phyloP scores from a whole-genome alignment of 169 alveolate genomes.

The Cyclospora cayetanensis region DNA sequence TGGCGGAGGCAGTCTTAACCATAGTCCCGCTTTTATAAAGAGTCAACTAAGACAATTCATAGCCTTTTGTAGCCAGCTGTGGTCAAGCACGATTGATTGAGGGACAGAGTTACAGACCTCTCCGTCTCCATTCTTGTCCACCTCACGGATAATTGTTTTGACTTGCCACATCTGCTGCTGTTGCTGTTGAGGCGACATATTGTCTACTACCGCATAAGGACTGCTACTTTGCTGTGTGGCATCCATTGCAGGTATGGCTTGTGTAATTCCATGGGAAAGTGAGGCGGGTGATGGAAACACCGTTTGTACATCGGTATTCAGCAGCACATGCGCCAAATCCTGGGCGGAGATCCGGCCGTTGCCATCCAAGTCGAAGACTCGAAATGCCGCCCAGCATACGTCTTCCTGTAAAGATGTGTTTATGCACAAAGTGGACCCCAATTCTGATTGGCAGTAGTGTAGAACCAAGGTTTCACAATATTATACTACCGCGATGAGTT shows the following conservation, averaged over 20 bases:
- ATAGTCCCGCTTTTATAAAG: too few species aligned
- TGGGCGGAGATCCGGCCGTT: slow-evolving; percentile 90
- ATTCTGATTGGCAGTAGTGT: too few species aligned
- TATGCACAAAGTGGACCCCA: too few species aligned
- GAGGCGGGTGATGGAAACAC: slow-evolving; percentile 48
- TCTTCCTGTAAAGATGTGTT: slow-evolving; percentile 70
- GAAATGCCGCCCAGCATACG: slow-evolving; percentile 88
- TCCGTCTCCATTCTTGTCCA: slow-evolving; percentile 84
- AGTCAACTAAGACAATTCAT: too few species aligned
- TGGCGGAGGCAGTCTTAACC: too few species aligned
- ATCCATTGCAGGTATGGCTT: background rate
- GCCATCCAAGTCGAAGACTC: slow-evolving; percentile 92
- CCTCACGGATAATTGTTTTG: slow-evolving; percentile 70
- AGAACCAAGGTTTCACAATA: too few species aligned
- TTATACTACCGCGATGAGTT: too few species aligned
- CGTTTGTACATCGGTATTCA: slow-evolving; percentile 60
- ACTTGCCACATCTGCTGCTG: slow-evolving; percentile 55
- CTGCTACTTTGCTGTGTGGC: background rate
- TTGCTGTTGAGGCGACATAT: slow-evolving; percentile 7
- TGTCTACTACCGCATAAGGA: background rate
- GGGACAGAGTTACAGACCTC: slow-evolving; percentile 67
- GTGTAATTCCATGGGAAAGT: background rate
- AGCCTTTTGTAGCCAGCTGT: background rate
- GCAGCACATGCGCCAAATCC: slow-evolving; percentile 76
- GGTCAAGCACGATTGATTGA: background rate